These are phyloP conservation scores for Solanum commersonii DNA, from an alignment of 257 asterid species.

Conservation along the genomic window DNA sequence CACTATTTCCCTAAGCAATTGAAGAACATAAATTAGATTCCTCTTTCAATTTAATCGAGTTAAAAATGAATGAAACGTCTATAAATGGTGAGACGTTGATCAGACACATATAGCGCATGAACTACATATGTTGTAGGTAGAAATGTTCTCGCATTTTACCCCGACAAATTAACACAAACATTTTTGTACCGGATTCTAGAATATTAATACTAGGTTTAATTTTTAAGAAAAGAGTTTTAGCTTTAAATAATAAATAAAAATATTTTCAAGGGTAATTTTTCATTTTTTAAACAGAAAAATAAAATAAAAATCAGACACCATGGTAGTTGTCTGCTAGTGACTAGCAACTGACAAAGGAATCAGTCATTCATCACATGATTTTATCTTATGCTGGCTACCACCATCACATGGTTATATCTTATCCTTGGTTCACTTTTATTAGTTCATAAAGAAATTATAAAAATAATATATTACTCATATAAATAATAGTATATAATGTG, in stretches of 20 bases:
- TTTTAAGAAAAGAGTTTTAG: neutral
- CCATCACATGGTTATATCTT: neutral
- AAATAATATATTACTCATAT: too few species aligned
- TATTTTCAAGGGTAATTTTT: neutral
- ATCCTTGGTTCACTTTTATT: rapidly evolving
- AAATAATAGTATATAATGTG: too few species aligned
- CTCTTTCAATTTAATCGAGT: neutral
- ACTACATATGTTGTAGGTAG: neutral
- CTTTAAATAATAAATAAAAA: neutral
- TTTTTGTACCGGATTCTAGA: neutral
- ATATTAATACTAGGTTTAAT: neutral
- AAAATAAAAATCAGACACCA: too few species aligned
- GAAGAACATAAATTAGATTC: neutral
- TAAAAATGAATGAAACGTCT: neutral
- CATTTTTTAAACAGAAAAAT: too few species aligned
- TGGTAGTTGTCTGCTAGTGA: neutral
- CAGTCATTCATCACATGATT: neutral
- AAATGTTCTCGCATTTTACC: neutral
- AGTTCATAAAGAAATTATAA: neutral
- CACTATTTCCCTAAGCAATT: constrained; percentile 40
- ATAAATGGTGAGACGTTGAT: neutral
- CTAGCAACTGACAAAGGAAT: neutral
- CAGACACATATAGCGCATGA: neutral
- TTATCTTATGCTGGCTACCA: neutral
- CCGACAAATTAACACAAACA: neutral